Conservation (phyloP, 176 grass and related monocot species). For the Oryza longistaminata region DNA sequence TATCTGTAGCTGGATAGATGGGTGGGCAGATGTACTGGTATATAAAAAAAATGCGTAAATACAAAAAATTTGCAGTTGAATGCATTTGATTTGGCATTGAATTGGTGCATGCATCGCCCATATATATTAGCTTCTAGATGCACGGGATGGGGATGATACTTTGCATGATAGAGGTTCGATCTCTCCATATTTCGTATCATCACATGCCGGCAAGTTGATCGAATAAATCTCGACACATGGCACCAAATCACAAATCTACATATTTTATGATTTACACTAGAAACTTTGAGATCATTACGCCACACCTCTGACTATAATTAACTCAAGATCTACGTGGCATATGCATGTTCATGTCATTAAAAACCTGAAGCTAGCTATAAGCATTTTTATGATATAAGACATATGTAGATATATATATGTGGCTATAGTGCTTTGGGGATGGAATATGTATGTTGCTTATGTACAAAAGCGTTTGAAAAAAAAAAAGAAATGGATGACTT, state of each 20-base stretch:
- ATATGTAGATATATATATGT: too few species aligned
- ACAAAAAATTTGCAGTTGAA: constrained; percentile 38
- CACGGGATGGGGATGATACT: constrained; percentile 30
- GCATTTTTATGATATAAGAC: too few species aligned
- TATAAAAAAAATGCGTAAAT: constrained; percentile 21
- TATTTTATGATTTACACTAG: constrained; percentile 20
- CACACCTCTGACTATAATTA: constrained; percentile 1
- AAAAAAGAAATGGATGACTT: constrained; percentile 35
- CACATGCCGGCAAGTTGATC: constrained; percentile 39
- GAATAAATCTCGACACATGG: constrained; percentile 50
- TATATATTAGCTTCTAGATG: constrained; percentile 46
- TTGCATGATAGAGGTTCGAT: not conserved
- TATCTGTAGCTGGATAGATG: not conserved
- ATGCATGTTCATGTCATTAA: constrained; percentile 20
- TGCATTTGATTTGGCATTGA: constrained; percentile 43
- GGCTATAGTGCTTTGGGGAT: too few species aligned
- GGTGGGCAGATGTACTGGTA: constrained; percentile 8
- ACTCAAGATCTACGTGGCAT: constrained; percentile 29
- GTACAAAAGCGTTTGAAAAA: constrained; percentile 22
- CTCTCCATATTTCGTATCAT: constrained; percentile 31
- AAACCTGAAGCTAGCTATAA: not conserved
- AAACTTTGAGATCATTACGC: not conserved
- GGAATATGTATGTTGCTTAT: not conserved
- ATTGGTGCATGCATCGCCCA: constrained; percentile 22
- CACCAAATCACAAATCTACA: constrained; percentile 34